Evolutionary conservation across 352 stramenopile species (phyloP), one percentile per base, ranked within the genome.

Genomic region (Phytophthora podocarpi): DNA sequence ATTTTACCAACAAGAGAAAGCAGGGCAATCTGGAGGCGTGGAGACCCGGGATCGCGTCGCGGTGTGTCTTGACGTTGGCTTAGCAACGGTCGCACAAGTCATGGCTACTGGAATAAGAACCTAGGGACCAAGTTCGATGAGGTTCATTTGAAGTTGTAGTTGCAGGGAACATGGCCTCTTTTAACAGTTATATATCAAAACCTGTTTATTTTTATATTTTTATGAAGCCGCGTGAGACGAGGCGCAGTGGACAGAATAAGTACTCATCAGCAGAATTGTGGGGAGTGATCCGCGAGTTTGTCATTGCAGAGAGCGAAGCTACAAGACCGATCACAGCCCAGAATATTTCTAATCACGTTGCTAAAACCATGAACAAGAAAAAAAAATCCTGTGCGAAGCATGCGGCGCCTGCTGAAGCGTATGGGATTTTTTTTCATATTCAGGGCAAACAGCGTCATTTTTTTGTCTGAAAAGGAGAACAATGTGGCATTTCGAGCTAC

Each of bases 181-280:
- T 13, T 40, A 57, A 47, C 49, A 24, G 49, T 48, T 57, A 57
- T 31, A 30, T 57, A 40, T 57, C 49, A 57, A 57, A 37, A 23
- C 30, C 20, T 59, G n/a, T n/a, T 5, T 51, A 28, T 36, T n/a
- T 20, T 52, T n/a, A n/a, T 51, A 36, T 45, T 35, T 50, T 18
- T 50, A n/a, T 51, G 30, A 21, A 51, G 28, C 30, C 51, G 21
- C 15, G 6, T 39, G 30, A 30, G 51, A 42, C 20, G 27, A 59
- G 45, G 26, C 21, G n/a, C 21, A 27, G 37, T 16, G 30, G 7
- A 5, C 18, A 36, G 10, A 51, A 13, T 20, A 59, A 51, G 39
- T 59, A 50, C 39, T 43, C 18, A 21, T 59, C 37, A 2, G 20
- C 28, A 1, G 28, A 59, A 2, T 37, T 51, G 28, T 15, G 30